Base-by-base conservation (phyloP, 129 eudicot species). In the Centella asiatica region DNA sequence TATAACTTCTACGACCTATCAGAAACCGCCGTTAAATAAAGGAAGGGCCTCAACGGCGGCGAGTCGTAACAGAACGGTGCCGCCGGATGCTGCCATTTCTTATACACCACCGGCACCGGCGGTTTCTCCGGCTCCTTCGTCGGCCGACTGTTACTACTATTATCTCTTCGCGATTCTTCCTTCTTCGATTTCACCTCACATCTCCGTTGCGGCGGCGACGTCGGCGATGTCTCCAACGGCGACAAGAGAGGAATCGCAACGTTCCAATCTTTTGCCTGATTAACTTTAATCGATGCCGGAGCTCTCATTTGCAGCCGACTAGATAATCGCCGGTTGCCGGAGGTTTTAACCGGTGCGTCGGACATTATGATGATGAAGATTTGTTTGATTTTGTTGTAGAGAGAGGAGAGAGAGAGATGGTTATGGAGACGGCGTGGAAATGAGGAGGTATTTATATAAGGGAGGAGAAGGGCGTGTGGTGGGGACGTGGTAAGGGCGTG, bases 71-170 rank as follows among this genome's bases (percentile, higher is more conserved):
- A 80, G 52, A 89, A 85, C 71, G 97, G 97, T 39, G 90, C 90
- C 0, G 97, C 97, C 70, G 95, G 90, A 64, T 87, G 90, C 68
- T 82, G 95, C 97, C 97, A 89, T 59, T 73, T 89, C 74, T 80
- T 85, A 65, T 69, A 80, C 76, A 70, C 83, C 57, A 68, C 57
- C 74, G 77, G 62, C 69, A 75, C 63, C 63, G 61, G 61, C 2
- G 63, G 29, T 67, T 74, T 81, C 46, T 74, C 79, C 56, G 83
- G 53, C 76, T 60, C 78, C 71, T 72, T 55, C 24, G 13, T 48
- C 37, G 27, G 33, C 70, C 69, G 63, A 63, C 7, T 36, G 32
- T 59, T 60, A 25, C 59, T 69, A 58, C 29, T 69, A 37, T 47
- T 62, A 10, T 11, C 64, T 60, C 62, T 44, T 54, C 77, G 31